phyloP scores from a whole-genome alignment of 1,139 yeast genomes.

The Groenewaldozyma sp. region DNA sequence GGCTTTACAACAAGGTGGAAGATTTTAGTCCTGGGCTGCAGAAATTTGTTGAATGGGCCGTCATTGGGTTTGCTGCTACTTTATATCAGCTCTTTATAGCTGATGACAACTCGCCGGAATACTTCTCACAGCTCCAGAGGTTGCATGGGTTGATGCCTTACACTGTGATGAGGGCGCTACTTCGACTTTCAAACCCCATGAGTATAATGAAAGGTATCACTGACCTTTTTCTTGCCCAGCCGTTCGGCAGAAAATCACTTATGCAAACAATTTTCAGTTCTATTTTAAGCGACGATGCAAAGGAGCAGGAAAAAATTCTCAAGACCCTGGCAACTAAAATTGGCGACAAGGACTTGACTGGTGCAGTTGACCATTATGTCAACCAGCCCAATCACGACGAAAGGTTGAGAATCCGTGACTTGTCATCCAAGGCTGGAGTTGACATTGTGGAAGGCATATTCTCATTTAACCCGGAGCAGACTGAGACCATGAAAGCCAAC shows the following conservation, averaged over 20 bases:
- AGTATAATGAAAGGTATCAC: slow-evolving; percentile 67
- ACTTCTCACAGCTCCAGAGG: slow-evolving; percentile 56
- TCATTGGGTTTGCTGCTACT: slow-evolving; percentile 75
- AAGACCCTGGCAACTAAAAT: slow-evolving; percentile 37
- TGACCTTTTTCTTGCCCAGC: slow-evolving; percentile 71
- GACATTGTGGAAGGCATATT: slow-evolving; percentile 11
- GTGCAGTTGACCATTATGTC: slow-evolving; percentile 24
- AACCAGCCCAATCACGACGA: slow-evolving; percentile 21
- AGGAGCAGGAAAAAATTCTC: slow-evolving; percentile 51
- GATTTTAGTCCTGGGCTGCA: slow-evolving; percentile 60
- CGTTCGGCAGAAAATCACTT: slow-evolving; percentile 61
- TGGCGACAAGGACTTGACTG: slow-evolving; percentile 23
- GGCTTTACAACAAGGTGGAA: slow-evolving; percentile 41
- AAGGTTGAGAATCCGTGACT: slow-evolving; percentile 8
- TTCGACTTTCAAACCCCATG: slow-evolving; percentile 78
- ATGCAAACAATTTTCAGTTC: slow-evolving; percentile 65
- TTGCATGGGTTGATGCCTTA: slow-evolving; percentile 75
- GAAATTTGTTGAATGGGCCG: slow-evolving; percentile 71
- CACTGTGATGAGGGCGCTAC: slow-evolving; percentile 58
- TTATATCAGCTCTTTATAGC: slow-evolving; percentile 71
- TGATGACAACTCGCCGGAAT: slow-evolving; percentile 67
- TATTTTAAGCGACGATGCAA: slow-evolving; percentile 70
- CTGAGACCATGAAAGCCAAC: slow-evolving; percentile 16
- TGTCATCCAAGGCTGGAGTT: slow-evolving; percentile 7
- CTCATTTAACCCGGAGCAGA: slow-evolving; percentile 5